phyloP scores from a whole-genome alignment of 129 eudicot species.

The Centrapalus pauciflorus region DNA sequence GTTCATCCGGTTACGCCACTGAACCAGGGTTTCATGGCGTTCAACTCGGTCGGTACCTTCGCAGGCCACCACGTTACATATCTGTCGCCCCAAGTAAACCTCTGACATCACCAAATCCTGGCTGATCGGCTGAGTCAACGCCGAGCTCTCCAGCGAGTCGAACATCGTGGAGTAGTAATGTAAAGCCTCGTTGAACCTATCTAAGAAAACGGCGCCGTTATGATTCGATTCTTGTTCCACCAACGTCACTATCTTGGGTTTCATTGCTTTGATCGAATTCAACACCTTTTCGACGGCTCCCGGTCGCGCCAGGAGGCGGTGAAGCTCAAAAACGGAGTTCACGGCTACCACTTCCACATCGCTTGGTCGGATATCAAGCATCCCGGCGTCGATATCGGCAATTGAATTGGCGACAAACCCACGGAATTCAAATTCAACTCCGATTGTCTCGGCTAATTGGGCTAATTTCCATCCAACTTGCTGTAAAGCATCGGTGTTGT shows the following conservation, averaged over 20 bases:
- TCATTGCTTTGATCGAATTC: conserved; percentile 50
- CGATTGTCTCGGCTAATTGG: conserved; percentile 59
- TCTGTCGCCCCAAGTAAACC: conserved; percentile 76
- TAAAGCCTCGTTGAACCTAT: conserved; percentile 73
- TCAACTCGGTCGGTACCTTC: conserved; percentile 83
- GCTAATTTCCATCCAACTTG: conserved; percentile 84
- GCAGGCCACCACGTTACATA: conserved; percentile 82
- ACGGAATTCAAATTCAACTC: conserved; percentile 60
- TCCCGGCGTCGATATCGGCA: conserved; percentile 52
- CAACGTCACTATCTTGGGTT: conserved; percentile 69
- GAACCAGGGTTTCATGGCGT: conserved; percentile 74
- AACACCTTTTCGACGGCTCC: conserved; percentile 65
- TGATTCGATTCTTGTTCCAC: conserved; percentile 80
- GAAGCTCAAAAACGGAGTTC: conserved; percentile 78
- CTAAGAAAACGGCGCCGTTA: conserved; percentile 55
- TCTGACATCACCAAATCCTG: conserved; percentile 81
- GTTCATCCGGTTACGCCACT: conserved; percentile 59
- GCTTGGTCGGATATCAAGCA: conserved; percentile 49
- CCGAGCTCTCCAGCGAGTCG: conserved; percentile 74
- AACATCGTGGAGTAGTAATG: conserved; percentile 88
- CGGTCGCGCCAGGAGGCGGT: conserved; percentile 53
- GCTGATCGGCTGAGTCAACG: conserved; percentile 44
- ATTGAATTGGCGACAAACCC: conserved; percentile 62
- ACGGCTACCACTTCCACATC: conserved; percentile 65
- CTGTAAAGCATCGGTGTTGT: conserved; percentile 65